Base-by-base conservation (phyloP, 176 grass and related monocot species). In the Elymus sibiricus region DNA sequence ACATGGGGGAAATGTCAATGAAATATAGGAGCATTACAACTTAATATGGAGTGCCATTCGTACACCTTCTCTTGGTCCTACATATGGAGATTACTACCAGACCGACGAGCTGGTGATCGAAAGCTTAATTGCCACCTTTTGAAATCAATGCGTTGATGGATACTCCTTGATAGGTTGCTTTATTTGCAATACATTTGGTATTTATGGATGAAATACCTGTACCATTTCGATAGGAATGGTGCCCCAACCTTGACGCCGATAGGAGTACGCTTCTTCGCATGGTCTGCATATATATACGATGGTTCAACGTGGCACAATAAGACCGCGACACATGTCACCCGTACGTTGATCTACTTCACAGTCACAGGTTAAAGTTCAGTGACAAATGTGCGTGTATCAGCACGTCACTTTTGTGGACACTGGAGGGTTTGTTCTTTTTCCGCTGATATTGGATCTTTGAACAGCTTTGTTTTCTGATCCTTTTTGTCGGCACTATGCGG, bases 101-200 rank as follows among this genome's bases (percentile, higher is more conserved):
- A 87, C 78, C 5, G 15, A 51, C 5, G 47, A 51, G 47, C 5
- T 12, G 85, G 65, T 81, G 31, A 87, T 81, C 29, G 43, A 43
- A 53, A 87, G 60, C 24, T 29, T 49, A 40, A 13, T 77, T 64
- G 31, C 22, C n/a, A 81, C 60, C 68, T 87, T 73, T 81, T 29
- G 53, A 80, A 76, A 37, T 80, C 35, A 80, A 74, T 29, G 68
- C 5, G 22, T 5, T 6, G 69, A 74, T 40, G 37, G 78, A 59
- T 53, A 74, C 27, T 11, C 40, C 15, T 27, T 73, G 39, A 64
- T 31, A 9, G 5, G 37, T 47, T 19, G 70, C 7, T 77, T 29
- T 15, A 81, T 75, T 62, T 7, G 56, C 27, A 27, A 69, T 34
- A 37, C 11, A 1, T 25, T 22, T 25, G 14, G 46, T 69, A 25